Evolutionary conservation across 2,329 filamentous ascomycete species (phyloP).

Genomic region (Hymenoscyphus repandus): DNA sequence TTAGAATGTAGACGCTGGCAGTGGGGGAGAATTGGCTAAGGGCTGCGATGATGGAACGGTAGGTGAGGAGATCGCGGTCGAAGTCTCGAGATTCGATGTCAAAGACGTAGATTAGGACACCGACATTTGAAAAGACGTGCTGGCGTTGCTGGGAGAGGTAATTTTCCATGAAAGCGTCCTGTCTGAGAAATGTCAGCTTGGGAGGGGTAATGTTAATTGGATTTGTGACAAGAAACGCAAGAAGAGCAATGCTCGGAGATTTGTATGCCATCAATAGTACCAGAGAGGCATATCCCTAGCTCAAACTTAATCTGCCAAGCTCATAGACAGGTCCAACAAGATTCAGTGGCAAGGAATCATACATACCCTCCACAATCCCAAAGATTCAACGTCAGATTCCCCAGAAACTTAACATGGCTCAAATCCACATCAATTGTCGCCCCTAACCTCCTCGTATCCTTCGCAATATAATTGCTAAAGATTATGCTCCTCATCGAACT

Average conservation of each 20-base stretch:
- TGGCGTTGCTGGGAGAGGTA: slow-evolving; percentile 93
- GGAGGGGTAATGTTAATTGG: not conserved
- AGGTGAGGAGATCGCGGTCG: slow-evolving; percentile 86
- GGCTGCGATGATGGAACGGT: slow-evolving; percentile 83
- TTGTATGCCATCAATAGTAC: not conserved
- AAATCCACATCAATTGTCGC: slow-evolving; percentile 98
- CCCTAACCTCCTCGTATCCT: slow-evolving; percentile 86
- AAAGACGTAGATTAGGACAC: slow-evolving; percentile 98
- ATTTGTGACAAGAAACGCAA: not conserved
- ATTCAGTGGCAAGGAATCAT: not conserved
- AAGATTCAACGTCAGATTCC: slow-evolving; percentile 92
- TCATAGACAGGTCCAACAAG: not conserved
- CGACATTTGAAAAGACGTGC: slow-evolving; percentile 95
- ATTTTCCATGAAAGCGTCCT: slow-evolving; percentile 98
- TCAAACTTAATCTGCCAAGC: not conserved
- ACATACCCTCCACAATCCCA: slow-evolving; percentile 93
- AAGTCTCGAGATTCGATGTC: slow-evolving; percentile 96
- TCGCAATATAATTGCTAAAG: slow-evolving; percentile 97
- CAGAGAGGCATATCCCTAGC: not conserved
- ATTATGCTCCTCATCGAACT: slow-evolving; percentile 98
- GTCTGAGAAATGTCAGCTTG: slow-evolving; percentile 44
- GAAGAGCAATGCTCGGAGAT: not conserved
- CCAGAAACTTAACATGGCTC: slow-evolving; percentile 97
- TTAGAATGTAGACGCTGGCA: slow-evolving; percentile 86
- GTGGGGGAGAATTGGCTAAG: slow-evolving; percentile 75